phyloP scores from a whole-genome alignment of 345 rosid species.

The Murraya paniculata region DNA sequence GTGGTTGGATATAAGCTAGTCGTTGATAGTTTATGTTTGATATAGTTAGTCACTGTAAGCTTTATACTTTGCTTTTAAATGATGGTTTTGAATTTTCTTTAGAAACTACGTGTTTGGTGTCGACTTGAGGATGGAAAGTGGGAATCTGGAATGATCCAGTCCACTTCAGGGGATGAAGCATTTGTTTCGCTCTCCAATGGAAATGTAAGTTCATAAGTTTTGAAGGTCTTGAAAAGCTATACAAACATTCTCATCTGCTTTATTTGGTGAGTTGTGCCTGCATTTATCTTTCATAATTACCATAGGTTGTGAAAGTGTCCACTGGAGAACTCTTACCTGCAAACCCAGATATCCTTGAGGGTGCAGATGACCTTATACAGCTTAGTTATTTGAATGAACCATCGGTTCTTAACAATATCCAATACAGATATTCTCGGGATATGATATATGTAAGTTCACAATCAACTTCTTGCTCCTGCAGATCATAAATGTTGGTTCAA shows the following conservation, averaged over 20 bases:
- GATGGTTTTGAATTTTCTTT: constrained; percentile 20
- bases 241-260: constrained; percentile 16
- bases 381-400: constrained; percentile 98
- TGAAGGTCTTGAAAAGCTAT: background rate
- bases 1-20: background rate
- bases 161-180: constrained; percentile 66
- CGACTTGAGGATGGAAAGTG: constrained; percentile 54
- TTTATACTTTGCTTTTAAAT: background rate
- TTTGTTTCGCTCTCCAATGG: constrained; percentile 57
- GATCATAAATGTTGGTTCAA: background rate
- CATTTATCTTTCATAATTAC: constrained; percentile 17
- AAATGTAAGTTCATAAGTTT: constrained; percentile 49
- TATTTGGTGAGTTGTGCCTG: constrained; percentile 22
- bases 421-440: constrained; percentile 69
- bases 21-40: background rate
- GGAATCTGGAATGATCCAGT: constrained; percentile 74
- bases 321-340: constrained; percentile 82
- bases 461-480: constrained; percentile 13
- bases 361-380: constrained; percentile 82
- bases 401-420: constrained; percentile 83
- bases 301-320: constrained; percentile 72
- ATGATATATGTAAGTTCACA: constrained; percentile 74
- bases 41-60: too few species aligned
- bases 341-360: constrained; percentile 87
- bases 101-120: constrained; percentile 93